These are phyloP conservation scores for Leccinum variabile DNA, from an alignment of 1,284 basidiomycete genomes.

Conservation along the genomic window DNA sequence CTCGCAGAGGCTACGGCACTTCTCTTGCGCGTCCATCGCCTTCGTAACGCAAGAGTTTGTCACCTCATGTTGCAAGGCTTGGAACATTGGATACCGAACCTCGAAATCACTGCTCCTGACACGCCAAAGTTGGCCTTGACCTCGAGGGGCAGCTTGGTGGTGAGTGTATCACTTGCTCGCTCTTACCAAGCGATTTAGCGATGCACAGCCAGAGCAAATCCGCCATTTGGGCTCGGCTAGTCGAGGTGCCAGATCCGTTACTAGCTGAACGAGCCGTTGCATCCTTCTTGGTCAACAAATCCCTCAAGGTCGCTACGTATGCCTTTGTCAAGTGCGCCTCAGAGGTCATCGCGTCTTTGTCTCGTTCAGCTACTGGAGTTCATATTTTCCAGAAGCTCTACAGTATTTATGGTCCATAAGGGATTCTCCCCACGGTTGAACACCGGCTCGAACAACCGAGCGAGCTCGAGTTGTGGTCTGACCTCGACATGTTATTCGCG, in stretches of 20 bases:
- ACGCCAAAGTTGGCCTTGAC: conserved; percentile 42
- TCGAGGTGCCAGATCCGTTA: conserved; percentile 64
- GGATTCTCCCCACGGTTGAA: conserved; percentile 77
- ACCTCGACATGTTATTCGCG: conserved; percentile 71
- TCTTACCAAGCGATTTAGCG: conserved; percentile 78
- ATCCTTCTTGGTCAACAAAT: conserved; percentile 86
- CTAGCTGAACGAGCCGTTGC: conserved; percentile 77
- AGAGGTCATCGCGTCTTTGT: conserved; percentile 83
- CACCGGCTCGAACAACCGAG: conserved; percentile 67
- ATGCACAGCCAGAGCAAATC: conserved; percentile 81
- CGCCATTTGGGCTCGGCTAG: conserved; percentile 78
- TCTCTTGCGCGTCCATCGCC: conserved; percentile 67
- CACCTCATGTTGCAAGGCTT: conserved; percentile 70
- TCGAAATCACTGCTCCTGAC: conserved; percentile 52
- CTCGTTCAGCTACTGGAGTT: conserved; percentile 73
- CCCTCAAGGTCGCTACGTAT: conserved; percentile 78
- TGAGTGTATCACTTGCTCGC: conserved; percentile 80
- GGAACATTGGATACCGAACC: conserved; percentile 78
- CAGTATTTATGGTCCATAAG: conserved; percentile 79
- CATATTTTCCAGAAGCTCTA: conserved; percentile 82
- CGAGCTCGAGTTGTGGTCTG: conserved; percentile 74
- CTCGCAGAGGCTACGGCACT: conserved; percentile 75
- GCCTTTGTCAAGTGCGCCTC: conserved; percentile 81
- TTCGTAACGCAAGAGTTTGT: conserved; percentile 44
- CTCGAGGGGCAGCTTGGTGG: conserved; percentile 58